Percentiles rank a stretch among this genome's conserved stretches.
Evolutionary conservation across 2,329 filamentous ascomycete genomes (phyloP).

Genomic region (Colletotrichum orchidophilum): DNA sequence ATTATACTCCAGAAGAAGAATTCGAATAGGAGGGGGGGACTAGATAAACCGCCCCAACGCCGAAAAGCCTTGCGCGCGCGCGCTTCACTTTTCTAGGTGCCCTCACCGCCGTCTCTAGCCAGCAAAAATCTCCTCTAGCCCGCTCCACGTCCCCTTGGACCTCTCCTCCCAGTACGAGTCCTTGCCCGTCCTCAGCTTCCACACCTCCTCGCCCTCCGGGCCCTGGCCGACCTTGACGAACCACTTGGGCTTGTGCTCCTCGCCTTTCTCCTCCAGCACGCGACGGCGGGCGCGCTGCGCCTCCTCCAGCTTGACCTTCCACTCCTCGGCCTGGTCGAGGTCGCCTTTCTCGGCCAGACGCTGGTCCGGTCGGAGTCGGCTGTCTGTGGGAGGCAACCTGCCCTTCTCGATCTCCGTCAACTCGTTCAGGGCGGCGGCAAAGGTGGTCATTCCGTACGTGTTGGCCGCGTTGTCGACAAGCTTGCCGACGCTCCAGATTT

Average conservation of each 20-base stretch:
- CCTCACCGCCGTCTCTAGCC: not conserved
- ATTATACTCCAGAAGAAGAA: not conserved
- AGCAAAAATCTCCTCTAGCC: conserved; percentile 61
- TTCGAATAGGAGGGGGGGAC: not conserved
- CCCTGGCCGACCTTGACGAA: conserved; percentile 77
- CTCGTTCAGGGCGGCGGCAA: conserved; percentile 89
- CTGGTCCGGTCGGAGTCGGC: conserved; percentile 86
- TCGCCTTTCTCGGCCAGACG: conserved; percentile 83
- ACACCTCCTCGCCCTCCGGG: conserved; percentile 71
- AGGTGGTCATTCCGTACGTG: conserved; percentile 88
- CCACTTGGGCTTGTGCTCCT: conserved; percentile 81
- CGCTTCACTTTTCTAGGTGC: not conserved
- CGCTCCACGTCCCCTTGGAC: conserved; percentile 71
- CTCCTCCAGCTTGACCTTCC: conserved; percentile 88
- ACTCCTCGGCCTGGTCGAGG: conserved; percentile 82
- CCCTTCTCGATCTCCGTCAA: conserved; percentile 81
- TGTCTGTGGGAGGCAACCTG: conserved; percentile 83
- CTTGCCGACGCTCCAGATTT: conserved; percentile 81
- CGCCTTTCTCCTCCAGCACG: conserved; percentile 78
- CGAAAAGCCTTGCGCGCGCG: too few species aligned
- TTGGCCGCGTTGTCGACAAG: conserved; percentile 82
- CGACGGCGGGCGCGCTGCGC: conserved; percentile 79
- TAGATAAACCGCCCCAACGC: not conserved
- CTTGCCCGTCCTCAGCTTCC: conserved; percentile 81
- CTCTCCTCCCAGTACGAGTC: conserved; percentile 96